Conservation (phyloP, 2,329 filamentous ascomycete genomes). For the Trichoderma gracile region DNA sequence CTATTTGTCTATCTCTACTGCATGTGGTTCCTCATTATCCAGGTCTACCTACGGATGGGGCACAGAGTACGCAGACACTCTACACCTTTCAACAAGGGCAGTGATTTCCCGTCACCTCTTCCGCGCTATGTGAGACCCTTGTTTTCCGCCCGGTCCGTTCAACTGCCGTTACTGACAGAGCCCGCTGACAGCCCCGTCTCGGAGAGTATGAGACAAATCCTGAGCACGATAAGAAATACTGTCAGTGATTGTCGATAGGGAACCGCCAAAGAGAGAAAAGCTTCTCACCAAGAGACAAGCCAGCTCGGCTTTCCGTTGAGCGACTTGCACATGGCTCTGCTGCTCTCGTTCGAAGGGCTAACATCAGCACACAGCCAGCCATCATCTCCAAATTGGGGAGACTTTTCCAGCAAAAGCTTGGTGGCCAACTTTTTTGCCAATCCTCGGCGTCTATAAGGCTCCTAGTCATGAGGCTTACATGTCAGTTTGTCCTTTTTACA, state of each 20-base stretch:
- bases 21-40: not conserved
- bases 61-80: not conserved
- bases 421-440: conserved; percentile 62
- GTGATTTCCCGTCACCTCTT: not conserved
- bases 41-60: not conserved
- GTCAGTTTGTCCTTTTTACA: not conserved
- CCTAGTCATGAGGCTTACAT: conserved; percentile 34
- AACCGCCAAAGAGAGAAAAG: not conserved
- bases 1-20: not conserved
- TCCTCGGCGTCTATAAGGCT: conserved; percentile 59
- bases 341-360: conserved; percentile 58
- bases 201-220: conserved; percentile 5
- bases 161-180: not conserved
- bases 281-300: conserved; percentile 59
- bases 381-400: conserved; percentile 48
- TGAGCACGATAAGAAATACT: not conserved
- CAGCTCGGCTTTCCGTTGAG: conserved; percentile 59
- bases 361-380: conserved; percentile 65
- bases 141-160: not conserved
- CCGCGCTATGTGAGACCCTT: not conserved
- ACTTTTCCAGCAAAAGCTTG: conserved; percentile 57
- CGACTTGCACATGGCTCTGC: conserved; percentile 62
- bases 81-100: not conserved
- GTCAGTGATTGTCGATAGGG: not conserved
- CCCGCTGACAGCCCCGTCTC: not conserved